Conservation (phyloP, 371 early-diverging fungal genomes). For the Mucor circinelloides region DNA sequence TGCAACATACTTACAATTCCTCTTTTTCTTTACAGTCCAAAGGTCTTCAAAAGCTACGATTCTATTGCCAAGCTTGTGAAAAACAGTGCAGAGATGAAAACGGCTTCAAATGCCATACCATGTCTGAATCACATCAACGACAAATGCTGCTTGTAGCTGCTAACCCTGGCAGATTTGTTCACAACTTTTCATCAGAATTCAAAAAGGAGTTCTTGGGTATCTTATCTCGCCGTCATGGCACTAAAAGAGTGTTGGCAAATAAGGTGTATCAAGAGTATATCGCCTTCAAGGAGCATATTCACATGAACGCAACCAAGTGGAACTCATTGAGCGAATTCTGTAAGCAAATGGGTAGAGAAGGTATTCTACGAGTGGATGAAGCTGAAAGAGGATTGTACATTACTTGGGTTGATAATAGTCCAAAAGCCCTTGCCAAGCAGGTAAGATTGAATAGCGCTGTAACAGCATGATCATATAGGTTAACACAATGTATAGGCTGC, state of each 20-base stretch:
- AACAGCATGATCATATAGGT: too few relatives aligned
- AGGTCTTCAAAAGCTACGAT: constrained; percentile 91
- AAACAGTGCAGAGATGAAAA: constrained; percentile 94
- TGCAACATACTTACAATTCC: not conserved
- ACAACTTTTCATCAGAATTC: constrained; percentile 76
- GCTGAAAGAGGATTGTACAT: constrained; percentile 90
- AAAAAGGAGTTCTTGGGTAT: constrained; percentile 70
- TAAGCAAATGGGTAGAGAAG: constrained; percentile 82
- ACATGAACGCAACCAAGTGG: constrained; percentile 98
- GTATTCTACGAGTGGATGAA: constrained; percentile 86
- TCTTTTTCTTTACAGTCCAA: constrained; percentile 56
- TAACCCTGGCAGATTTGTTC: constrained; percentile 70
- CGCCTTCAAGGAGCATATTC: constrained; percentile 85
- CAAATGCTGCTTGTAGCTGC: constrained; percentile 91
- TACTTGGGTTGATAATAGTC: constrained; percentile 90
- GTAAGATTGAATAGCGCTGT: not conserved
- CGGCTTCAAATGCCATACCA: constrained; percentile 94
- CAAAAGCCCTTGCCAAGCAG: constrained; percentile 78
- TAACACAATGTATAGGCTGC: constrained; percentile 61
- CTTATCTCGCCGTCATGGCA: constrained; percentile 79
- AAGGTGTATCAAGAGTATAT: constrained; percentile 96
- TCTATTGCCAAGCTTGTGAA: constrained; percentile 95
- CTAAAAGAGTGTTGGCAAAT: constrained; percentile 87
- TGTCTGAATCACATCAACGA: constrained; percentile 91
- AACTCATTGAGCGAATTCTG: constrained; percentile 84